phyloP scores from a whole-genome alignment of 805 yeast genomes.

The Pichia nanzhaoensis region DNA sequence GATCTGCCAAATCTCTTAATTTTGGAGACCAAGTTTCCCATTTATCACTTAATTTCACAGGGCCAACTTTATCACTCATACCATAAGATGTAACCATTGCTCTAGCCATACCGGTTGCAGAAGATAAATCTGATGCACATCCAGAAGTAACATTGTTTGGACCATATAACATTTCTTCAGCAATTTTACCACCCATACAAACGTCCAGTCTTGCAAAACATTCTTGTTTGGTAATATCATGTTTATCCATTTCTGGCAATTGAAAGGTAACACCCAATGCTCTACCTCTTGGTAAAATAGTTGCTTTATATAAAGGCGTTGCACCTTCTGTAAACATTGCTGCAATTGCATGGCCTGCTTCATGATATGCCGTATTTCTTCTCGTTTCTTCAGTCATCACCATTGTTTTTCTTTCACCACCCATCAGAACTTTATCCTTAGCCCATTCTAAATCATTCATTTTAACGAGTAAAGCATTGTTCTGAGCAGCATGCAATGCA shows the following conservation, averaged over 20 bases:
- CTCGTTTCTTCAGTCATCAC: slow-evolving; percentile 94
- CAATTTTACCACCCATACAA: slow-evolving; percentile 98
- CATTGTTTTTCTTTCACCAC: slow-evolving; percentile 97
- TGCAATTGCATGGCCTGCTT: slow-evolving; percentile 99
- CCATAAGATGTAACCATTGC: slow-evolving; percentile 97
- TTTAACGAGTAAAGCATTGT: slow-evolving; percentile 82
- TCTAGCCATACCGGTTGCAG: slow-evolving; percentile 88
- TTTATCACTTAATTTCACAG: slow-evolving; percentile 79
- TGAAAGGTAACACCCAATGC: slow-evolving; percentile 97
- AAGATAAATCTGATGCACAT: slow-evolving; percentile 83
- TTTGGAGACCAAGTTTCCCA: slow-evolving; percentile 95
- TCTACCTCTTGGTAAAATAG: slow-evolving; percentile 93
- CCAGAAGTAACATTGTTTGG: slow-evolving; percentile 91
- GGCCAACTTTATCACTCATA: slow-evolving; percentile 92
- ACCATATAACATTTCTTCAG: slow-evolving; percentile 91
- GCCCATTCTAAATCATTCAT: slow-evolving; percentile 98
- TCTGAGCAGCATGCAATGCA: slow-evolving; percentile 92
- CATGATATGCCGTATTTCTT: slow-evolving; percentile 93
- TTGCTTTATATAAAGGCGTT: slow-evolving; percentile 92
- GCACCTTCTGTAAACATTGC: slow-evolving; percentile 94
- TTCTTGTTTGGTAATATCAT: slow-evolving; percentile 83
- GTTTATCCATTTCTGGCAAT: slow-evolving; percentile 96
- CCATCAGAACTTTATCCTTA: slow-evolving; percentile 94
- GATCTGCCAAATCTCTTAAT: slow-evolving; percentile 84
- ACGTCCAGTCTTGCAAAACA: slow-evolving; percentile 90